Base-by-base conservation (phyloP, 2,329 filamentous ascomycete species). In the Chaetomium globosum region DNA sequence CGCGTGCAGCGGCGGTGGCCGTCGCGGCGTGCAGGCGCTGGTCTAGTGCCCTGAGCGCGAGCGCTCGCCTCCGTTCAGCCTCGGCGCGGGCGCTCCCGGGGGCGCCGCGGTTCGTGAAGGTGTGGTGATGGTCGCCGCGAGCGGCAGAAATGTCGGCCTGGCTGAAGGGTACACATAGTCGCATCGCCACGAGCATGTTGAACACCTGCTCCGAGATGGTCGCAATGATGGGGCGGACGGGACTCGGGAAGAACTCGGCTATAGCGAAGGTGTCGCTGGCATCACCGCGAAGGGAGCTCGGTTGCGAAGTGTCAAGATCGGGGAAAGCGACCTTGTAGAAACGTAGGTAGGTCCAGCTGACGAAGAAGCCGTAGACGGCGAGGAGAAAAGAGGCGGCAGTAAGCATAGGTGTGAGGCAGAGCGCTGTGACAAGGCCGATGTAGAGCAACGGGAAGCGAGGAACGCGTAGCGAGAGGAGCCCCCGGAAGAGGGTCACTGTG, bases 211-310 rank as follows among this genome's bases (percentile, higher is more conserved):
- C 88, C 12, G 90, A 85, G n/a, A 96, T 75, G 10, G 87, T 83
- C 19, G 89, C 86, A 51, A 98, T 84, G 16, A 91, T 81, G 0
- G 92, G 90, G 75, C 97, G 94, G 51, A 91, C 80, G 3, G 89
- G 87, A 57, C 90, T 90, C 0, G 95, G 95, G 80, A 98, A 98
- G 82, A 99, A 97, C 73, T 95, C 92, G 69, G 93, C 89, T 76
- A 99, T 96, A 8, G 93, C 90, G 75, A 99, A 99, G 0, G 93
- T 97, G 78, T 99, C 95, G 77, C 91, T 96, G 43, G 95, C 92
- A 76, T 99, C 95, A 68, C 95, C 95, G 69, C 89, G 90, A 71
- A 96, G 86, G 9, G 84, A 81, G 5, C 82, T 75, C 2, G 84
- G 77, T 73, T 89, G 87, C 10, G 84, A 83, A 13, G 83, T 80